Evolutionary conservation across 257 asterid genomes (phyloP).

Genomic region (Solanum pennellii): DNA sequence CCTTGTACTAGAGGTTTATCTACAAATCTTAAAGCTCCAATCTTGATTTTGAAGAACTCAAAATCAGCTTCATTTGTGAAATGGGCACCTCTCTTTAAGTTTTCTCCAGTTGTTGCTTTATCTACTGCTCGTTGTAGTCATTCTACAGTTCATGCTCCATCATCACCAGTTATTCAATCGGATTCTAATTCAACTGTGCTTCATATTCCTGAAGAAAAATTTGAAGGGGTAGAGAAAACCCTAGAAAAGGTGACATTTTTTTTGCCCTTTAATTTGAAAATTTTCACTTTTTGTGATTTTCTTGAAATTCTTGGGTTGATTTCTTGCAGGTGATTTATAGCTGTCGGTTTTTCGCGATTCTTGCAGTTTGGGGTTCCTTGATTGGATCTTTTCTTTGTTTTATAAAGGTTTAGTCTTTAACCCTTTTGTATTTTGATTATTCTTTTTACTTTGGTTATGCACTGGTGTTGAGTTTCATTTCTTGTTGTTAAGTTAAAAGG

Average conservation of each 20-base stretch:
- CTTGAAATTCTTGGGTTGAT: neutral
- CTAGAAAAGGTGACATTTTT: slow-evolving; percentile 50
- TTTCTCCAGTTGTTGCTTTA: neutral
- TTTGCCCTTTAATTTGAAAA: neutral
- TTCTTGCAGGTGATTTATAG: slow-evolving; percentile 60
- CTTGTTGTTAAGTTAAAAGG: neutral
- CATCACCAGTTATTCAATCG: slow-evolving; percentile 8
- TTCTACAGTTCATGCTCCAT: slow-evolving; percentile 2
- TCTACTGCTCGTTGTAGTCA: neutral
- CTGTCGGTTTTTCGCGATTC: slow-evolving; percentile 81
- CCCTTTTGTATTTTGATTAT: neutral
- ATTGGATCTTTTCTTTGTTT: slow-evolving; percentile 86
- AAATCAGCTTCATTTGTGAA: slow-evolving; percentile 15
- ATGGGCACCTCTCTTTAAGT: slow-evolving; percentile 18
- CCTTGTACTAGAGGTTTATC: neutral
- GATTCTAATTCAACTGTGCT: neutral
- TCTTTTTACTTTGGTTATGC: neutral
- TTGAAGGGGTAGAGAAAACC: slow-evolving; percentile 31
- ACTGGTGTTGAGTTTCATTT: neutral
- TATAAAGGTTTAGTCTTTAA: neutral
- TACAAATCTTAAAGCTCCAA: neutral
- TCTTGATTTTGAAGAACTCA: slow-evolving; percentile 3
- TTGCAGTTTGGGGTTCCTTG: slow-evolving; percentile 88
- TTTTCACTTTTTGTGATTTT: neutral
- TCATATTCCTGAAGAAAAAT: slow-evolving; percentile 8